A percentile compares a stretch with the other conserved stretches of the same genome.
Evolutionary conservation across 2,329 filamentous ascomycete species (phyloP).

Genomic region (Chrysosporium queenslandicum): DNA sequence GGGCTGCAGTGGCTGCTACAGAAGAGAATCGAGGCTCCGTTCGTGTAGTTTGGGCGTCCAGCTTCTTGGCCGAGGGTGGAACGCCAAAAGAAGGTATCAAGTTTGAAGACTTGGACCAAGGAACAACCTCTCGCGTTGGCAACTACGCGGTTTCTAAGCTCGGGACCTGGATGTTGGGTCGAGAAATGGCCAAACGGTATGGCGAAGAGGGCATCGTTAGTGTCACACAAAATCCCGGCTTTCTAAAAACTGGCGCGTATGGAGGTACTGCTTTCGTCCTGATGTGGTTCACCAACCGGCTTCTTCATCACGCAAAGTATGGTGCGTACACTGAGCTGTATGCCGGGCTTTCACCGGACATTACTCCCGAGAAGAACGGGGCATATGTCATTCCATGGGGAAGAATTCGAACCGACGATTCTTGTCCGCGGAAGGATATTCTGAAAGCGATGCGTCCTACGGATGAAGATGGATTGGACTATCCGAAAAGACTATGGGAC

Average conservation of each 20-base stretch:
- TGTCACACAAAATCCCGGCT: background rate
- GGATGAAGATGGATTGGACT: constrained; percentile 24
- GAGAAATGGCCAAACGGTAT: background rate
- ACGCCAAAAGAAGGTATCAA: background rate
- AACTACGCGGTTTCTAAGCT: background rate
- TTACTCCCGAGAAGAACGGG: constrained; percentile 25
- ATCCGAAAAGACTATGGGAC: constrained; percentile 30
- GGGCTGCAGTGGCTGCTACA: background rate
- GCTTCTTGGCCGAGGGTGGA: background rate
- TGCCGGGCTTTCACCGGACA: constrained; percentile 23
- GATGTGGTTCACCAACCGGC: background rate
- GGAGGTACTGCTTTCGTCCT: background rate
- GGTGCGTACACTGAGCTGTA: constrained; percentile 33
- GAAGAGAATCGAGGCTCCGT: background rate
- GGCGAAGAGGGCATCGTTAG: background rate
- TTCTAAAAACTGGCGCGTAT: background rate
- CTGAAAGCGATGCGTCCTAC: constrained; percentile 18
- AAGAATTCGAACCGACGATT: constrained; percentile 19
- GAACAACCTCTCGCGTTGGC: background rate
- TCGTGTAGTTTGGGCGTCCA: background rate
- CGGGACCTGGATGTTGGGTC: background rate
- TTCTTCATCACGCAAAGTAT: constrained; percentile 15
- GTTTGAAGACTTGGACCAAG: background rate
- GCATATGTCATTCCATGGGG: constrained; percentile 43
- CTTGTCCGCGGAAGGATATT: constrained; percentile 23